Base-by-base conservation (phyloP, 371 early-diverging fungal species). In the Cokeromyces recurvatus region DNA sequence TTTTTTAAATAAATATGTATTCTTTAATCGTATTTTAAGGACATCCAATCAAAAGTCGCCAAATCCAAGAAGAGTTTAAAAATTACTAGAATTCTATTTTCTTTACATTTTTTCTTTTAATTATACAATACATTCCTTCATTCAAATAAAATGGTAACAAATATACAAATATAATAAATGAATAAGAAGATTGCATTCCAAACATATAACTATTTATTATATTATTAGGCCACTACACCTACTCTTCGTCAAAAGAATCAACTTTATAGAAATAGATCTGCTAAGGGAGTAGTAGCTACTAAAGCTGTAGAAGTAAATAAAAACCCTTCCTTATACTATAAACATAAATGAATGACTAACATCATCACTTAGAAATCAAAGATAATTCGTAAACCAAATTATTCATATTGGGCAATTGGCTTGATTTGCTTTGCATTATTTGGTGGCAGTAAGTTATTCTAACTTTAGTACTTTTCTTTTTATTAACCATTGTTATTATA, bases 371-470 rank as follows among this genome's bases (percentile, higher is more conserved):
- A 47, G 48, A 43, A 55, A 44, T 38, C 39, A 32, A 43, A 57
- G 32, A 21, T 5, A 10, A 38, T 47, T 17, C n/a, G 17, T 1
- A 56, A 56, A 22, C 23, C 42, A 12, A 45, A 40, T 21, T 49
- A 49, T 17, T 46, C 58, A 24, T 52, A 53, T 16, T 55, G 52
- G 52, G 52, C 48, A 14, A 27, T 60, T 34, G 52, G 32, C 22
- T 1, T 60, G 8, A n/a, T 60, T 2, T 19, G 14, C 3, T 60
- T 60, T 48, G 52, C 56, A 9, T 40, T 60, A 25, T 51, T 55
- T 29, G 61, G 61, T 45, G 61, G 61, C 19, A 47, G 61, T 60
- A 52, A 60, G 47, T 16, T n/a, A n/a, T n/a, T n/a, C n/a, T n/a
- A n/a, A n/a, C n/a, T n/a, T n/a, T n/a, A n/a, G n/a, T n/a, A n/a